Evolutionary conservation across 768 basidiomycete species (phyloP).

Genomic region (Lactarius pseudohatsudake): DNA sequence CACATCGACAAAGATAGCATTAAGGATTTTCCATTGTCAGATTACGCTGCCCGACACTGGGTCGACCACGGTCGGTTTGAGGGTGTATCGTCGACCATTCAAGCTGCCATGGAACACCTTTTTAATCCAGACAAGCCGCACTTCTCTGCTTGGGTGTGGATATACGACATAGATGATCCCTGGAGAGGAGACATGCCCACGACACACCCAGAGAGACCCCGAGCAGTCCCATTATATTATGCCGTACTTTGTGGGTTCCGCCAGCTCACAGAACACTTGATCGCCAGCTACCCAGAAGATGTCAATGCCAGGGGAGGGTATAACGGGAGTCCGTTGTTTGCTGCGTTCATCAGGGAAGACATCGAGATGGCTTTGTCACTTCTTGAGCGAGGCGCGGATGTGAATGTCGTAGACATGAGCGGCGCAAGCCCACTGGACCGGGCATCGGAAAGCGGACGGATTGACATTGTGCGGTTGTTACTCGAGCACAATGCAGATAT

Average conservation of each 20-base stretch:
- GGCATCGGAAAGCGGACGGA: not conserved
- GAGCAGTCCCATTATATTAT: conserved; percentile 4
- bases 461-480: not conserved
- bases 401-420: not conserved
- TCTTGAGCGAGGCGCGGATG: conserved; percentile 5
- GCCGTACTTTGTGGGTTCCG: not conserved
- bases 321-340: not conserved
- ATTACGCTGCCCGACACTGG: conserved; percentile 12
- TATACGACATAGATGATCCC: not conserved
- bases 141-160: conserved; percentile 2
- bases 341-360: not conserved
- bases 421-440: not conserved
- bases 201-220: not conserved
- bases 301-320: not conserved
- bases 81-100: not conserved
- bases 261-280: not conserved
- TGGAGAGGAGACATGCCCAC: not conserved
- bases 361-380: not conserved
- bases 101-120: conserved; percentile 3
- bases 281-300: not conserved
- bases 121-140: conserved; percentile 1
- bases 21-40: not conserved
- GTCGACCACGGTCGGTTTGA: not conserved
- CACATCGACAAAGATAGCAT: not conserved
- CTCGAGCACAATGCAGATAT: conserved; percentile 9